Percentiles rank a stretch among this genome's conserved stretches.
Conservation (phyloP, 2,329 filamentous ascomycete genomes). For the Dryadomyces sulphureus region DNA sequence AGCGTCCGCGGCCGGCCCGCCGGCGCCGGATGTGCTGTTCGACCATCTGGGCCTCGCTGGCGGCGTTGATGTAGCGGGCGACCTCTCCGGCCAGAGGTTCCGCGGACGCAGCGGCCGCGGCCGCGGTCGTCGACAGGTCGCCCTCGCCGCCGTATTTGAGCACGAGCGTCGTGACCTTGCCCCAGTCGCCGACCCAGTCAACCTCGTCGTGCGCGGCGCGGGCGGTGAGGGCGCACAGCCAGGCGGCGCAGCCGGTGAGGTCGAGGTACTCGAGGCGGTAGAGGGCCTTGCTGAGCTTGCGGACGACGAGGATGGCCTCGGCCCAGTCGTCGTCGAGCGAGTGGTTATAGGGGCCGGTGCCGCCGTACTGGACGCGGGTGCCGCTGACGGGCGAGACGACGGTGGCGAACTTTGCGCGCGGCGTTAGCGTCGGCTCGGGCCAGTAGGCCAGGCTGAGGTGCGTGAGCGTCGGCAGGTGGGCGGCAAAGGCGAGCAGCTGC, state of each 20-base stretch:
- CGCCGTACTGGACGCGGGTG: constrained; percentile 33
- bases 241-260: constrained; percentile 42
- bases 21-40: constrained; percentile 11
- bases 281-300: constrained; percentile 35
- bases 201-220: constrained; percentile 29
- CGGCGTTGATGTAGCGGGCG: constrained; percentile 4
- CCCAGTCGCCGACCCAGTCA: constrained; percentile 30
- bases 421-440: constrained; percentile 44
- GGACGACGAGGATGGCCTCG: constrained; percentile 41
- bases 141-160: background rate
- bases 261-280: constrained; percentile 48
- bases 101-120: background rate
- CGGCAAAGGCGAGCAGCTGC: constrained; percentile 38
- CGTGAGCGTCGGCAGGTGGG: constrained; percentile 37
- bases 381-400: constrained; percentile 28
- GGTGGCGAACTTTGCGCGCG: constrained; percentile 33
- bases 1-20: constrained; percentile 10
- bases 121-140: background rate
- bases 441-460: constrained; percentile 48
- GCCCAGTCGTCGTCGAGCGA: constrained; percentile 42
- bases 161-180: constrained; percentile 11
- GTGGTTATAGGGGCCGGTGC: constrained; percentile 43
- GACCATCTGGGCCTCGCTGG: constrained; percentile 5
- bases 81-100: constrained; percentile 2
- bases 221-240: constrained; percentile 33